Conservation (phyloP, 176 grass and related monocot species). For the maize (Zea mays) region Zm-B73-REFERENCE-NAM-5.0 NC_050099.1:63016001-63016500, state of each 20-base stretch:
- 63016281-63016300: too few species aligned
- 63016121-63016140: neutral
- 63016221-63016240: conserved; percentile 32
- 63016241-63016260: too few species aligned
- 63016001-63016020: too few species aligned
- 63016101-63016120: neutral
- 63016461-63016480: conserved; percentile 98
- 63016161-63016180: neutral
- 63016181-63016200: neutral
- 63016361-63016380: too few species aligned
- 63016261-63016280: too few species aligned
- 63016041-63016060: too few species aligned
- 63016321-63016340: too few species aligned
- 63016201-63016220: conserved; percentile 1
- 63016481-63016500: conserved; percentile 76
- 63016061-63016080: too few species aligned
- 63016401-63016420: conserved; percentile 92
- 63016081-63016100: too few species aligned
- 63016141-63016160: neutral
- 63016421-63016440: conserved; percentile 80
- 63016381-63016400: conserved; percentile 96
- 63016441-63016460: conserved; percentile 89
- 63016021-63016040: too few species aligned
- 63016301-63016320: too few species aligned
- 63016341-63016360: too few species aligned